phyloP scores from a whole-genome alignment of 2,329 filamentous ascomycete genomes.

The Davidsoniella australis region DNA sequence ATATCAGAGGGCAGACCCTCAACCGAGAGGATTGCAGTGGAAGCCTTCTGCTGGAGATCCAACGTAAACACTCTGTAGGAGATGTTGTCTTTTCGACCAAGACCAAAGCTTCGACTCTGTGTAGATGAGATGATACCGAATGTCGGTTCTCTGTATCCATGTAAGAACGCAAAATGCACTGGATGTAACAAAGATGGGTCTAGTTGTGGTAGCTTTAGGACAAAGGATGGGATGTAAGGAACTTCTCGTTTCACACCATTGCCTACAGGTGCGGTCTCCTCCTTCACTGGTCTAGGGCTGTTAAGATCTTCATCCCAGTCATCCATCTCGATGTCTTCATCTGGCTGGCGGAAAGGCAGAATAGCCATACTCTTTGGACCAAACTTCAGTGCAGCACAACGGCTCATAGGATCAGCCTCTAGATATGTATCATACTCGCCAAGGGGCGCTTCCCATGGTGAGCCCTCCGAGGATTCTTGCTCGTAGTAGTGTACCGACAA shows the following conservation, averaged over 20 bases:
- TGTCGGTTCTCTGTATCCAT: conserved; percentile 95
- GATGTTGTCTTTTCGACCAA: conserved; percentile 72
- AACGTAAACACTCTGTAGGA: conserved; percentile 91
- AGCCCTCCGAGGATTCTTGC: conserved; percentile 70
- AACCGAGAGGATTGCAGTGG: conserved; percentile 81
- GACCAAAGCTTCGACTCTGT: conserved; percentile 51
- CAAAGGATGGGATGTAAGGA: conserved; percentile 76
- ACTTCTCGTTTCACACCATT: conserved; percentile 32
- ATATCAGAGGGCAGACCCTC: conserved; percentile 74
- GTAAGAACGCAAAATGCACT: conserved; percentile 77
- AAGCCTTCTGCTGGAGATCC: conserved; percentile 82
- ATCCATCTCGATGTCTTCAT: conserved; percentile 80
- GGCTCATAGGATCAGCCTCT: conserved; percentile 74
- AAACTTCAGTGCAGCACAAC: conserved; percentile 90
- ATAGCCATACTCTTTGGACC: conserved; percentile 79
- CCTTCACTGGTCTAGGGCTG: conserved; percentile 40
- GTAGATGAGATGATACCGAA: conserved; percentile 84
- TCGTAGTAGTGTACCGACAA: conserved; percentile 97
- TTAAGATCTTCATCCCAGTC: conserved; percentile 77
- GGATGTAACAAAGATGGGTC: conserved; percentile 78
- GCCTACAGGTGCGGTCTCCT: conserved; percentile 20
- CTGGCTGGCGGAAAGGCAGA: conserved; percentile 71
- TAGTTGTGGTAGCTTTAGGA: conserved; percentile 73
- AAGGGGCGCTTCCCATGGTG: conserved; percentile 64
- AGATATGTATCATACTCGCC: conserved; percentile 65